Conservation (phyloP, 2,329 filamentous ascomycete genomes). For the Alternaria brassicae region DNA sequence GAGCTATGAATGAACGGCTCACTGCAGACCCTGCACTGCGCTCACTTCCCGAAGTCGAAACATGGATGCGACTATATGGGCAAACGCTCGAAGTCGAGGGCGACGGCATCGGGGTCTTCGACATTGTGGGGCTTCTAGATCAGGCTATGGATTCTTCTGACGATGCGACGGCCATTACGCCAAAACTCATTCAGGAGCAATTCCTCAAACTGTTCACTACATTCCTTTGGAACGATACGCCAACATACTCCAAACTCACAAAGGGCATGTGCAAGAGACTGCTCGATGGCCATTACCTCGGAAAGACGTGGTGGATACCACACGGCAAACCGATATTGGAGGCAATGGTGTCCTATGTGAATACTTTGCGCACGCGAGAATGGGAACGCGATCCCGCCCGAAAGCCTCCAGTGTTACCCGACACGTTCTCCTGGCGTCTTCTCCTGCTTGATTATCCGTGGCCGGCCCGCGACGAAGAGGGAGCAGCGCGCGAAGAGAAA, state of each 20-base stretch:
- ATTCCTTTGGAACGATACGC: constrained; percentile 19
- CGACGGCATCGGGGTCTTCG: background rate
- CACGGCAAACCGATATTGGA: constrained; percentile 24
- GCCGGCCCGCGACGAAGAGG: background rate
- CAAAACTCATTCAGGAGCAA: constrained; percentile 17
- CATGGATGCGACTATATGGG: constrained; percentile 38
- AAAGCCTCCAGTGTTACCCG: constrained; percentile 28
- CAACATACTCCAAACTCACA: background rate
- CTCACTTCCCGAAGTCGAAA: constrained; percentile 14
- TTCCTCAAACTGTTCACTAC: constrained; percentile 28
- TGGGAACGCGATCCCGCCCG: constrained; percentile 33
- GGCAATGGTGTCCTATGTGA: constrained; percentile 28
- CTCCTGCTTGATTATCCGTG: constrained; percentile 35
- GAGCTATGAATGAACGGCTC: constrained; percentile 27
- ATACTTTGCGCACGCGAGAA: constrained; percentile 25
- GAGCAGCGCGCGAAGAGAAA: constrained; percentile 11
- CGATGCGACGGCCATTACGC: constrained; percentile 16
- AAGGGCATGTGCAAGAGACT: background rate
- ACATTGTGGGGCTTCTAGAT: constrained; percentile 6
- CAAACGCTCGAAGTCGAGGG: background rate
- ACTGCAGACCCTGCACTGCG: constrained; percentile 9
- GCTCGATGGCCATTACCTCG: background rate
- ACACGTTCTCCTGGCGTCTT: constrained; percentile 35
- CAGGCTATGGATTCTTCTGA: background rate
- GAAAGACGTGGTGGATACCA: constrained; percentile 19